Evolutionary conservation across 306 rosid species (phyloP).

Genomic region (Quercus mongolica): DNA sequence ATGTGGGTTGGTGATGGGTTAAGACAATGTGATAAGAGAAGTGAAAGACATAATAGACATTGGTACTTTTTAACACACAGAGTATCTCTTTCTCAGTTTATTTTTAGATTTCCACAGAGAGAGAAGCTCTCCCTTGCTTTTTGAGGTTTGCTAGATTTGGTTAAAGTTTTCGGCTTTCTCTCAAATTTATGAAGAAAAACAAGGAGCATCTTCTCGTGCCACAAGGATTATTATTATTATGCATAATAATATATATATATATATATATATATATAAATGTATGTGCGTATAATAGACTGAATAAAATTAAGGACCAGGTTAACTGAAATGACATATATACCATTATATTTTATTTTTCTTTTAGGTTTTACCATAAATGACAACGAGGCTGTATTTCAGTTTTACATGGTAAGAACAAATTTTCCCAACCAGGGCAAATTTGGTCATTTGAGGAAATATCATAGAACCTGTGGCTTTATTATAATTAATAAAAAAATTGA

Average conservation of each 20-base stretch:
- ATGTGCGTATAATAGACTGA: not conserved
- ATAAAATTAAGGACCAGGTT: not conserved
- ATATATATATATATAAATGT: no score
- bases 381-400: not conserved
- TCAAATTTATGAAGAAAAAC: not conserved
- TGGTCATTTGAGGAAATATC: not conserved
- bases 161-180: not conserved
- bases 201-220: not conserved
- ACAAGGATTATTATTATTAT: no score
- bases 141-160: constrained; percentile 4
- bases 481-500: no score
- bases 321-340: not conserved
- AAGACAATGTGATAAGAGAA: constrained; percentile 51
- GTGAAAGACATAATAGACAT: constrained; percentile 24
- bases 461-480: not conserved
- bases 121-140: not conserved
- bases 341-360: not conserved
- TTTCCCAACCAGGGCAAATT: not conserved
- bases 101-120: constrained; percentile 9
- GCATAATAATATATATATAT: no score
- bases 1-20: constrained; percentile 38
- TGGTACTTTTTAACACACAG: constrained; percentile 3
- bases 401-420: not conserved
- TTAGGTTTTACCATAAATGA: not conserved
- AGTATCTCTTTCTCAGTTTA: constrained; percentile 14